Evolutionary conservation across 1,284 basidiomycete species (phyloP).

Genomic region (Rhodotorula sp.): DNA sequence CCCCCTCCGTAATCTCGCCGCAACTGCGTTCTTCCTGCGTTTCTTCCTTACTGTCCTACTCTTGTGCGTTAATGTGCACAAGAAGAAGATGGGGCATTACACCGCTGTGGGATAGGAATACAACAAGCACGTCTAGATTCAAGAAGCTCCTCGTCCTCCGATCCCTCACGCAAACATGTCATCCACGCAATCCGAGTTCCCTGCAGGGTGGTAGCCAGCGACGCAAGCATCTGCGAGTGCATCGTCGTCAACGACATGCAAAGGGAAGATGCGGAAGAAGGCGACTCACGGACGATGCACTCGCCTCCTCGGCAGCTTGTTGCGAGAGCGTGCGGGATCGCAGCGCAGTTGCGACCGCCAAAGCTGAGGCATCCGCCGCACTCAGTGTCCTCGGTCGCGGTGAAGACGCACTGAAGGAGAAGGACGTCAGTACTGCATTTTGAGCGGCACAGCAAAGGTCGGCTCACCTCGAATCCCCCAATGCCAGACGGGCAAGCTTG

Average conservation of each 20-base stretch:
- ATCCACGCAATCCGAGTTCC: conserved; percentile 9
- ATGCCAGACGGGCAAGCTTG: conserved; percentile 16
- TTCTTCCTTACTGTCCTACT: too few species aligned
- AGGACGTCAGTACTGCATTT: neutral
- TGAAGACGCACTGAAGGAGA: conserved; percentile 20
- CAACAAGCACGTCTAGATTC: neutral
- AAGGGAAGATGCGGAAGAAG: neutral
- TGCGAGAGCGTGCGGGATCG: conserved; percentile 19
- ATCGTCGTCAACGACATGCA: neutral
- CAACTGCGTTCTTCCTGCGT: too few species aligned
- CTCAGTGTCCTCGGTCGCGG: conserved; percentile 10
- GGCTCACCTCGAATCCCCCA: conserved; percentile 28
- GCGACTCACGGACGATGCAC: conserved; percentile 29
- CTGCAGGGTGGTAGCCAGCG: conserved; percentile 7
- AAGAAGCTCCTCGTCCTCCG: too few species aligned
- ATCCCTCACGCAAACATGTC: neutral
- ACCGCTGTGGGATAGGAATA: neutral
- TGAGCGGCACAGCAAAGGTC: neutral
- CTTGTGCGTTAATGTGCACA: too few species aligned
- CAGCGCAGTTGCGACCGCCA: conserved; percentile 22
- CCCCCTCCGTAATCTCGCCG: too few species aligned
- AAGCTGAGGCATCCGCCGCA: conserved; percentile 26
- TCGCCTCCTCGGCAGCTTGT: conserved; percentile 25
- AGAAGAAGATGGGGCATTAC: too few species aligned
- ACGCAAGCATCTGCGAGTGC: conserved; percentile 18